Evolutionary conservation across 805 yeast genomes (phyloP), one percentile per base, ranked within the genome.

Genomic region (Lipomyces yamanashiensis): DNA sequence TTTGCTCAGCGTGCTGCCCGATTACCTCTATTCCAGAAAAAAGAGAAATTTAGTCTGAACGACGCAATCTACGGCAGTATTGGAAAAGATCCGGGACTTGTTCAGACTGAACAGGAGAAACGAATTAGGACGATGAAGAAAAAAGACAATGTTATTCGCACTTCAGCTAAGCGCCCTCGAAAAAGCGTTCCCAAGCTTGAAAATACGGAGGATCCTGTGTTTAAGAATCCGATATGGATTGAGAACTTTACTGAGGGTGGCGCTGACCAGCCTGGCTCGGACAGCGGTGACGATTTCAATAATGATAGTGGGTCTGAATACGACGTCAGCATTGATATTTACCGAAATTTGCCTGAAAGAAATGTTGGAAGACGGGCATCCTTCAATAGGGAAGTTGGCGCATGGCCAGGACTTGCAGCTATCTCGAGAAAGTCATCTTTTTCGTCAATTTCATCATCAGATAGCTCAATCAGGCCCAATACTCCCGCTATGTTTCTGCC

Each of bases 31-130:
- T 49, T 57, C 43, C 52, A 56, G 23, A 28, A 44, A 33, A 57
- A 40, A 13, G 55, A 62, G 19, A 49, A 37, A 40, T 62, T 57
- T 40, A 58, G 57, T 47, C 58, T 62, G 4, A 62, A 53, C 41
- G 65, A 62, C 45, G 61, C 62, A 6, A 51, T 62, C 12, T 62
- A 56, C 37, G 61, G 44, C 4, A 62, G 65, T 19, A 62, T 62
- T 5, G 65, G 65, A 4, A 62, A 57, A 39, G 65, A 62, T 40
- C 63, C 63, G 9, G 48, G 41, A 10, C n/a, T 44, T 12, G 63
- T 59, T 13, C 52, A 59, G 36, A 40, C 37, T 10, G 63, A 59
- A 55, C 63, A 59, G 37, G 58, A 59, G 28, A 50, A 23, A n/a
- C 54, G 58, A n/a, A 23, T 50, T 19, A 41, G 45, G 40, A 45